A percentile compares a stretch with the other conserved stretches of the same genome.
phyloP scores from a whole-genome alignment of 345 rosid genomes.

The Arabidopsis thaliana region DNA sequence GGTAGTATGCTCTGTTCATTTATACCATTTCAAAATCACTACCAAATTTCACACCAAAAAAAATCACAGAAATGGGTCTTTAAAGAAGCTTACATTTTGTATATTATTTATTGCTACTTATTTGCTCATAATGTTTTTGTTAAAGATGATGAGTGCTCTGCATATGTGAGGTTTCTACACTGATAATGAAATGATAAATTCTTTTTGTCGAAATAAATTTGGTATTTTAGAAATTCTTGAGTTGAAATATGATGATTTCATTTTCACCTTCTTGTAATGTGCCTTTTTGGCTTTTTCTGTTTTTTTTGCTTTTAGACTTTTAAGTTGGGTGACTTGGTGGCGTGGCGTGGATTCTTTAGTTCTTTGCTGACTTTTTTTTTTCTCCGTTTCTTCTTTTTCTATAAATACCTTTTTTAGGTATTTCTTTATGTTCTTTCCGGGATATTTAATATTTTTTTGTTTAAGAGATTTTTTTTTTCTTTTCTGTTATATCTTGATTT shows the following conservation, averaged over 20 bases:
- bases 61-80: background rate
- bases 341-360: conserved; percentile 37
- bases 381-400: conserved; percentile 20
- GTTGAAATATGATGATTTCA: conserved; percentile 26
- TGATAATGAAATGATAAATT: conserved; percentile 6
- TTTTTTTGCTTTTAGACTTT: conserved; percentile 31
- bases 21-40: too few species aligned
- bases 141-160: conserved; percentile 7
- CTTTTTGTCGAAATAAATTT: background rate
- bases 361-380: conserved; percentile 32
- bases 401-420: background rate
- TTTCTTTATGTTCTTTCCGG: background rate
- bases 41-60: too few species aligned
- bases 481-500: background rate
- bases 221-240: conserved; percentile 9
- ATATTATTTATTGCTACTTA: background rate
- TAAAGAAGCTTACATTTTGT: too few species aligned
- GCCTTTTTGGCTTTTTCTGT: conserved; percentile 41
- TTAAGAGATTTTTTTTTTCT: too few species aligned
- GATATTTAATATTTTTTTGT: background rate
- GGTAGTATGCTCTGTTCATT: conserved; percentile 48
- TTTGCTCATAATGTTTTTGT: background rate
- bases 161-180: background rate
- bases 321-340: conserved; percentile 26
- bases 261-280: conserved; percentile 6